Evolutionary conservation across 352 stramenopile species (phyloP).

Genomic region (Pseudoperonospora humuli): DNA sequence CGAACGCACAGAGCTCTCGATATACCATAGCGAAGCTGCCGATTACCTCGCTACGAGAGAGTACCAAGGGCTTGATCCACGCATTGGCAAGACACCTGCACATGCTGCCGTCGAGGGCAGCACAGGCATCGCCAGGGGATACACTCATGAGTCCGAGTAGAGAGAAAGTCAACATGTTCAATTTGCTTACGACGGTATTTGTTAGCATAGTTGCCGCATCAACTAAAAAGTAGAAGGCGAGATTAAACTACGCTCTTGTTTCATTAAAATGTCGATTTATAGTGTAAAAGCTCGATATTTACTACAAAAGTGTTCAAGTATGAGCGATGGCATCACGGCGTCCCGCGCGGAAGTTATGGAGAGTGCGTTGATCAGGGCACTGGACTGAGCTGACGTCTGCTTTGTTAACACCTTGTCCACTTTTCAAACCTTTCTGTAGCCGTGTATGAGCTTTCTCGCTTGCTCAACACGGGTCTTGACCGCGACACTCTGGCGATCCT

Average conservation of each 20-base stretch:
- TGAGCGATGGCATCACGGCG: constrained; percentile 35
- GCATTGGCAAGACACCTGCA: constrained; percentile 69
- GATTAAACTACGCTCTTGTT: background rate
- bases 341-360: constrained; percentile 50
- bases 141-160: constrained; percentile 52
- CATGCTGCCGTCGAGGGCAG: constrained; percentile 68
- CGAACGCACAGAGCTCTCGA: constrained; percentile 40
- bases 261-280: background rate
- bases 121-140: constrained; percentile 69
- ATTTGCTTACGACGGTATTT: too few species aligned
- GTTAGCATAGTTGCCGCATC: too few species aligned
- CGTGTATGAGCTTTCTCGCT: constrained; percentile 84
- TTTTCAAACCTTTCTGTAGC: constrained; percentile 24
- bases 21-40: constrained; percentile 62
- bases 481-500: constrained; percentile 84
- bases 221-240: too few species aligned
- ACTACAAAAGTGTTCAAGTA: too few species aligned
- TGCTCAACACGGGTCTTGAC: constrained; percentile 88
- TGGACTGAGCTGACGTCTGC: too few species aligned
- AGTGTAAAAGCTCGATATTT: background rate
- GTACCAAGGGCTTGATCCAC: constrained; percentile 74
- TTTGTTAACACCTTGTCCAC: background rate
- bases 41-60: constrained; percentile 66
- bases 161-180: background rate
- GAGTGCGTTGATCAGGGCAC: constrained; percentile 41